Evolutionary conservation across 208 protist species (phyloP).

Genomic region (Crithidia fasciculata): DNA sequence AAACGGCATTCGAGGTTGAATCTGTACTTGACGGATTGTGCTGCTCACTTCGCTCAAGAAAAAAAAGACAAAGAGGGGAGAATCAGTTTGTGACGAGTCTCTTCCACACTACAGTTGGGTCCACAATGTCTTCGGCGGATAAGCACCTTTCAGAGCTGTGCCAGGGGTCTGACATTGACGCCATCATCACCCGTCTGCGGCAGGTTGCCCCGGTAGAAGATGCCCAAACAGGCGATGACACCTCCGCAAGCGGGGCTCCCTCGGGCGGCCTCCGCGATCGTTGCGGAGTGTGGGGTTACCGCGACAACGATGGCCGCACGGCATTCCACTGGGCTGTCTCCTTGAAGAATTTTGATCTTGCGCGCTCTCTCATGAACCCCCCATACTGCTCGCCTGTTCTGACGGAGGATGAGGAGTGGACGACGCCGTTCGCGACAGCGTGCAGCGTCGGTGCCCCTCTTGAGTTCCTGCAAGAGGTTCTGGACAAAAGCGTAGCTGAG

Average conservation of each 20-base stretch:
- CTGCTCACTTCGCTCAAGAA: not conserved
- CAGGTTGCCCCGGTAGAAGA: conserved; percentile 38
- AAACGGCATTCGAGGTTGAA: too few species aligned
- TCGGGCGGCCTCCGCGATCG: conserved; percentile 22
- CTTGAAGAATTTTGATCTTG: conserved; percentile 77
- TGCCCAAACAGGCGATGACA: conserved; percentile 7
- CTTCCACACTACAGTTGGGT: too few species aligned
- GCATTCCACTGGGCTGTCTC: conserved; percentile 90
- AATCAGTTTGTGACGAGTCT: not conserved
- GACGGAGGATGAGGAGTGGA: conserved; percentile 73
- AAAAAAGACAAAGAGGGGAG: not conserved
- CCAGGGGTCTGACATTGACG: conserved; percentile 52
- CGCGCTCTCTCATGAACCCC: conserved; percentile 50
- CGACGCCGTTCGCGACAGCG: conserved; percentile 80
- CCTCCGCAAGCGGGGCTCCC: conserved; percentile 1
- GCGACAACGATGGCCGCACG: conserved; percentile 87
- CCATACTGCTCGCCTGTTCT: conserved; percentile 70
- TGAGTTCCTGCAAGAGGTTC: conserved; percentile 57
- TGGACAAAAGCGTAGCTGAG: conserved; percentile 48
- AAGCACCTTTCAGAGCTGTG: conserved; percentile 82
- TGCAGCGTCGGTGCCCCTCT: conserved; percentile 78
- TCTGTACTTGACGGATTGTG: not conserved
- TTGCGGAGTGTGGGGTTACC: conserved; percentile 69
- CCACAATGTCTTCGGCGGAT: conserved; percentile 17
- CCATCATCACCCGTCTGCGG: conserved; percentile 51